Conservation (phyloP, 805 yeast species). For the Yarrowia hollandica region DNA sequence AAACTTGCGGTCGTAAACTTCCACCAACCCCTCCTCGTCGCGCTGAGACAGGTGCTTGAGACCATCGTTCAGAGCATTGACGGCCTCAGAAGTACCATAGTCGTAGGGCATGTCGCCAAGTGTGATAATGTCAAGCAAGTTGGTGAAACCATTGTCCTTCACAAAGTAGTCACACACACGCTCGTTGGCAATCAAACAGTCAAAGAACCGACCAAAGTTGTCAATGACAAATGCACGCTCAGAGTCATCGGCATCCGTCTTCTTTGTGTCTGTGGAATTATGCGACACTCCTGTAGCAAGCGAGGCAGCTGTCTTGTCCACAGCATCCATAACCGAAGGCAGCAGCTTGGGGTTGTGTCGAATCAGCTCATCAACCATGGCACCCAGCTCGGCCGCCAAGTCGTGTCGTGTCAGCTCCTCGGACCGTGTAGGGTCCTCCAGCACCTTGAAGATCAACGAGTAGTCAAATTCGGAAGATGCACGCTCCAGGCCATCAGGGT, state of each 20-base stretch:
- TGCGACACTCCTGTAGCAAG: slow-evolving; percentile 33
- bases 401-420: slow-evolving; percentile 25
- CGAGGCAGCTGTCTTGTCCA: slow-evolving; percentile 19
- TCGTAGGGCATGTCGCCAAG: slow-evolving; percentile 40
- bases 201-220: slow-evolving; percentile 36
- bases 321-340: slow-evolving; percentile 23
- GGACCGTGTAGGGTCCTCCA: slow-evolving; percentile 14
- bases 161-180: slow-evolving; percentile 33
- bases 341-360: slow-evolving; percentile 26
- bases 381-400: slow-evolving; percentile 15
- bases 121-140: slow-evolving; percentile 34
- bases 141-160: slow-evolving; percentile 35
- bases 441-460: slow-evolving; percentile 7
- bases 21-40: slow-evolving; percentile 1
- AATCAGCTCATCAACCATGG: slow-evolving; percentile 25
- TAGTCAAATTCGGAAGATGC: slow-evolving; percentile 11
- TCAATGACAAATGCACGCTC: slow-evolving; percentile 29
- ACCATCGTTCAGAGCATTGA: slow-evolving; percentile 33
- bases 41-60: slow-evolving; percentile 27
- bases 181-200: slow-evolving; percentile 39
- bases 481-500: slow-evolving; percentile 62
- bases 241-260: slow-evolving; percentile 33
- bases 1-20: slow-evolving; percentile 23
- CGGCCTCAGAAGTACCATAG: slow-evolving; percentile 35
- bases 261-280: slow-evolving; percentile 28